Evolutionary conservation across 2,329 filamentous ascomycete species (phyloP).

Genomic region (Pestalotiopsis sp.): DNA sequence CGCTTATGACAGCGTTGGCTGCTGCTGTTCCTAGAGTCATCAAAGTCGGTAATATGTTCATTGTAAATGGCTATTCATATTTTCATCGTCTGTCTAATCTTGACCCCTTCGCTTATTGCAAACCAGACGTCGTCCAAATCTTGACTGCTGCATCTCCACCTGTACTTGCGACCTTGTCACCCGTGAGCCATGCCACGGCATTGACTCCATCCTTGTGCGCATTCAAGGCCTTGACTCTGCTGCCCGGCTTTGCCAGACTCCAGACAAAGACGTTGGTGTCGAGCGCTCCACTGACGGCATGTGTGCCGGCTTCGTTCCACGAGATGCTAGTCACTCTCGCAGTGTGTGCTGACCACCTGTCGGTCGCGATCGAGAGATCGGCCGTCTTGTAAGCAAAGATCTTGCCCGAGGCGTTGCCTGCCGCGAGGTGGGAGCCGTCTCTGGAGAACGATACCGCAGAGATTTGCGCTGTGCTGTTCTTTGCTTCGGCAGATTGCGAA

Average conservation of each 20-base stretch:
- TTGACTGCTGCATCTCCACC: slow-evolving; percentile 92
- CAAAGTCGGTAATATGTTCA: background rate
- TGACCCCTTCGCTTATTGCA: slow-evolving; percentile 42
- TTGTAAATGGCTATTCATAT: background rate
- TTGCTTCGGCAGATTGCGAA: slow-evolving; percentile 58
- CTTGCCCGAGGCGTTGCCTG: slow-evolving; percentile 82
- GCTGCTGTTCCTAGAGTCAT: too few relatives aligned
- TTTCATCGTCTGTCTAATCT: slow-evolving; percentile 16
- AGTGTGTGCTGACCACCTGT: slow-evolving; percentile 67
- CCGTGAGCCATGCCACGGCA: slow-evolving; percentile 79
- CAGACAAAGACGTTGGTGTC: slow-evolving; percentile 94
- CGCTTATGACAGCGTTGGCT: too few relatives aligned
- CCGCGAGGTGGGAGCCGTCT: slow-evolving; percentile 76
- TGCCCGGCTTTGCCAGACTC: slow-evolving; percentile 82
- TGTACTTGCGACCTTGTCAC: slow-evolving; percentile 71
- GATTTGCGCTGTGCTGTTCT: slow-evolving; percentile 70
- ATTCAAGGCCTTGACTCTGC: slow-evolving; percentile 80
- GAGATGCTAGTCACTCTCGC: slow-evolving; percentile 60
- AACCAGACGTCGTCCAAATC: slow-evolving; percentile 72
- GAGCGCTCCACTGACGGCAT: slow-evolving; percentile 81
- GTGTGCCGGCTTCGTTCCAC: slow-evolving; percentile 79
- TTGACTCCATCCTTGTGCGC: slow-evolving; percentile 96
- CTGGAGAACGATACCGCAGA: slow-evolving; percentile 83
- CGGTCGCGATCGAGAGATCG: slow-evolving; percentile 70
- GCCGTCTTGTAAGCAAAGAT: slow-evolving; percentile 77